Conservation (phyloP, 2,329 filamentous ascomycete species). For the Aphanocladium album region DNA sequence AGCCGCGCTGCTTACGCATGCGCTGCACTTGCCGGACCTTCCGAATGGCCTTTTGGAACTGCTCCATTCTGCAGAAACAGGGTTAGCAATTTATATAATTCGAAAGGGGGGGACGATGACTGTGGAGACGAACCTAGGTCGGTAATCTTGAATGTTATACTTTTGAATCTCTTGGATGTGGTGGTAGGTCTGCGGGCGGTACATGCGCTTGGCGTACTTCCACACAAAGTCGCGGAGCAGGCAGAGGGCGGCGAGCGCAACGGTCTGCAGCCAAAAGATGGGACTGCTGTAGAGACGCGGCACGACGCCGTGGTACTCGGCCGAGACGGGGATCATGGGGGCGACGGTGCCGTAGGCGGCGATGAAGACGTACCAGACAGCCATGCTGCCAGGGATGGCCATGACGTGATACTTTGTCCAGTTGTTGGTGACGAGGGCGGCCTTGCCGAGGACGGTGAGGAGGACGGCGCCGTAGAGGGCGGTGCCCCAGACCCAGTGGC, state of each 20-base stretch:
- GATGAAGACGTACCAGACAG: slow-evolving; percentile 87
- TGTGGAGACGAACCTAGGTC: slow-evolving; percentile 65
- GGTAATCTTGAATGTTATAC: slow-evolving; percentile 98
- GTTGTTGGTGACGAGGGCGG: slow-evolving; percentile 89
- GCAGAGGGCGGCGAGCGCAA: slow-evolving; percentile 75
- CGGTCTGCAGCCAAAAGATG: slow-evolving; percentile 85
- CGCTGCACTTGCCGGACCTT: slow-evolving; percentile 97
- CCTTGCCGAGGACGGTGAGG: slow-evolving; percentile 89
- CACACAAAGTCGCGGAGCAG: slow-evolving; percentile 85
- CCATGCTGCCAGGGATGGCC: slow-evolving; percentile 88
- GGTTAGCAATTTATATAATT: slow-evolving; percentile 7
- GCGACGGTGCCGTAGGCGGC: slow-evolving; percentile 82
- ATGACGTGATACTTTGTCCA: slow-evolving; percentile 99
- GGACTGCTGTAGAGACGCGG: slow-evolving; percentile 75
- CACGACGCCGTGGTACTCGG: slow-evolving; percentile 80
- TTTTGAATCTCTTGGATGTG: slow-evolving; percentile 99
- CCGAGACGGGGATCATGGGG: slow-evolving; percentile 74
- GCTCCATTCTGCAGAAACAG: slow-evolving; percentile 71
- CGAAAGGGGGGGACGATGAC: not conserved
- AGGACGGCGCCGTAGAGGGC: slow-evolving; percentile 93
- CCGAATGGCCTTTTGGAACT: slow-evolving; percentile 98
- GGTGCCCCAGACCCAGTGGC: slow-evolving; percentile 97
- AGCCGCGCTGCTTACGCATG: slow-evolving; percentile 98
- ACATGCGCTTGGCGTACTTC: slow-evolving; percentile 98
- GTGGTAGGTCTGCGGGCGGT: slow-evolving; percentile 90